Percentiles rank a stretch among this genome's conserved stretches.
These are phyloP conservation scores for Debaryomycetaceae sp. DNA, from an alignment of 1,139 yeast species.

Conservation along the genomic window DNA sequence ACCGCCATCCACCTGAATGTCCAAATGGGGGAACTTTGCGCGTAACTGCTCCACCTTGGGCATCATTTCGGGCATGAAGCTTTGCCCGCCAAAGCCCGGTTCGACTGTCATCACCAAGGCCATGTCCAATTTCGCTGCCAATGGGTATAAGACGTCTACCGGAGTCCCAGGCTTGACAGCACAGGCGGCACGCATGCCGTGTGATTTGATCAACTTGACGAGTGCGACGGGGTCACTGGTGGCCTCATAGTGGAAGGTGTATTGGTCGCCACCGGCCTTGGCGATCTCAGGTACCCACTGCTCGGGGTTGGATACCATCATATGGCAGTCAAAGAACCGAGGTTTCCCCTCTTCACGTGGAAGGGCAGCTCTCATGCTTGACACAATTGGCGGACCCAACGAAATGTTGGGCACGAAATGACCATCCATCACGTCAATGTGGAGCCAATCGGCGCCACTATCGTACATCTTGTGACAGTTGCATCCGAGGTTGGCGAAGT, in stretches of 20 bases:
- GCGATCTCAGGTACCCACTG: conserved; percentile 94
- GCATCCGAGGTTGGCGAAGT: conserved; percentile 83
- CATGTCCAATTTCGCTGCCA: conserved; percentile 82
- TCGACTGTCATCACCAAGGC: conserved; percentile 96
- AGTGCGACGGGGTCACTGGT: conserved; percentile 74
- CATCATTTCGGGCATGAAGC: conserved; percentile 95
- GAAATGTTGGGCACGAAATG: conserved; percentile 97
- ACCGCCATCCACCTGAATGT: conserved; percentile 98
- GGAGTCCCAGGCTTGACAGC: conserved; percentile 94
- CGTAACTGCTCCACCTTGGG: conserved; percentile 83
- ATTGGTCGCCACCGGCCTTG: conserved; percentile 92
- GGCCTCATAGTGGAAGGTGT: conserved; percentile 95
- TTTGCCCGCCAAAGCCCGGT: conserved; percentile 98
- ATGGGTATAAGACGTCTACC: conserved; percentile 74
- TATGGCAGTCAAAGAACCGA: conserved; percentile 94
- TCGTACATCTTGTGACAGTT: conserved; percentile 80
- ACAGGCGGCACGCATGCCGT: conserved; percentile 92
- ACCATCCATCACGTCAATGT: conserved; percentile 98
- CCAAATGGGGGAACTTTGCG: conserved; percentile 65
- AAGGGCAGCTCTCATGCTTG: conserved; percentile 69
- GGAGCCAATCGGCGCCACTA: conserved; percentile 89
- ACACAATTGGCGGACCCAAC: conserved; percentile 86
- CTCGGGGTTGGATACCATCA: conserved; percentile 97
- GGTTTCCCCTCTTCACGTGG: conserved; percentile 48
- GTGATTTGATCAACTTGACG: conserved; percentile 67